A percentile compares a stretch with the other conserved stretches of the same genome.
phyloP scores from a whole-genome alignment of 2,329 filamentous ascomycete genomes.

The Mycocentrospora acerina region DNA sequence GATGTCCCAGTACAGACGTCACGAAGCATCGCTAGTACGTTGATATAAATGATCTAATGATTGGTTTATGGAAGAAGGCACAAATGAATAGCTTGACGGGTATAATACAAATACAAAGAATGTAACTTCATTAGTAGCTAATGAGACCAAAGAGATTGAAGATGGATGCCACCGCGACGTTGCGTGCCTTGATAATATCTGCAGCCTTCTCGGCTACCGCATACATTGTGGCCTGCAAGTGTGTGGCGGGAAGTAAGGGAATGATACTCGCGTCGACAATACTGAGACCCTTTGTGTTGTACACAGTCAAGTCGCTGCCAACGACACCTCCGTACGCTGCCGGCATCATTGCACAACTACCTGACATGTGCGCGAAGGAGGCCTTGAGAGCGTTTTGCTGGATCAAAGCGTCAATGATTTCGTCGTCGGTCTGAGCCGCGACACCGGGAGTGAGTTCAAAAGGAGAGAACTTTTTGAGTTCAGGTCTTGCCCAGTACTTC shows the following conservation, averaged over 20 bases:
- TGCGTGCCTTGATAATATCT: constrained; percentile 30
- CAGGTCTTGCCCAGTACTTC: constrained; percentile 31
- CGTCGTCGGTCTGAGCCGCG: constrained; percentile 26
- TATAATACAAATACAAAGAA: too few species aligned
- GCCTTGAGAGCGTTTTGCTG: constrained; percentile 15
- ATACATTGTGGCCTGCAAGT: constrained; percentile 35
- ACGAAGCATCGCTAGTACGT: too few species aligned
- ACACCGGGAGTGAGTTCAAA: constrained; percentile 33
- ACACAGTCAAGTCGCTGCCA: constrained; percentile 20
- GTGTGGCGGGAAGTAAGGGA: constrained; percentile 30
- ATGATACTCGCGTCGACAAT: constrained; percentile 37
- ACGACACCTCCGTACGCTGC: constrained; percentile 31
- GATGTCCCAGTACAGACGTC: too few species aligned
- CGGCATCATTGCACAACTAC: constrained; percentile 33
- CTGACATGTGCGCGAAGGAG: constrained; percentile 29
- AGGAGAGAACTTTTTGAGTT: constrained; percentile 34
- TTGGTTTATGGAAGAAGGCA: too few species aligned
- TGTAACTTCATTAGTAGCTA: too few species aligned
- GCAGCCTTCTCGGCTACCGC: constrained; percentile 36
- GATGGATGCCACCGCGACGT: too few species aligned
- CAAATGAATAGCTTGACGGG: too few species aligned
- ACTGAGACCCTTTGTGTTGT: constrained; percentile 27
- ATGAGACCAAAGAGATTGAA: too few species aligned
- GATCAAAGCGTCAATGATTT: constrained; percentile 20
- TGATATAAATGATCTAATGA: too few species aligned